phyloP scores from a whole-genome alignment of 2,329 filamentous ascomycete genomes.

The Ophiostoma sp. region DNA sequence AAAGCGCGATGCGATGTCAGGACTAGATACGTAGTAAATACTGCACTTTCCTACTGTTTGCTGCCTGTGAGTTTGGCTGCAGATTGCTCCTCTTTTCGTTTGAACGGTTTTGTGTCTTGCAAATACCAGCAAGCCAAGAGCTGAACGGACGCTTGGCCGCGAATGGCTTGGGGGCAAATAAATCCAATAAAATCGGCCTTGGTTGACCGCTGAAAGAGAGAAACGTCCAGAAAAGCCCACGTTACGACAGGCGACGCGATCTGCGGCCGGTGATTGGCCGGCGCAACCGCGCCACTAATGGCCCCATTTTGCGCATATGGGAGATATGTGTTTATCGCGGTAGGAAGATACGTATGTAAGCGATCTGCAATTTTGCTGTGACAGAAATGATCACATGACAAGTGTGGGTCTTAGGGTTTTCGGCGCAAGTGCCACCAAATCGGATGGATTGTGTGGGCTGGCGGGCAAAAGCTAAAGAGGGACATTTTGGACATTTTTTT shows the following conservation, averaged over 20 bases:
- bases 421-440: not conserved
- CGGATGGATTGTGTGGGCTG: constrained; percentile 13
- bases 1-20: not conserved
- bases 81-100: not conserved
- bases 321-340: not conserved
- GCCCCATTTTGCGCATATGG: not conserved
- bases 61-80: not conserved
- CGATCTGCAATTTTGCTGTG: not conserved
- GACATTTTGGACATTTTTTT: constrained; percentile 3
- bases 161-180: constrained; percentile 8
- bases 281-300: not conserved
- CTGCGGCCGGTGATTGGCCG: not conserved
- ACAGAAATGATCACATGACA: constrained; percentile 8
- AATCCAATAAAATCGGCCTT: not conserved
- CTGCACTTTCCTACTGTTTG: not conserved
- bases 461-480: not conserved
- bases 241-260: constrained; percentile 1
- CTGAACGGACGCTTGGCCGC: constrained; percentile 13
- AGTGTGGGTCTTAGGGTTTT: constrained; percentile 18
- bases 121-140: not conserved
- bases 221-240: not conserved
- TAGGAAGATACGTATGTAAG: not conserved
- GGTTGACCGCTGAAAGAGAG: not conserved
- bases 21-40: not conserved
- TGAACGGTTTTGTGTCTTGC: not conserved